Evolutionary conservation across 768 basidiomycete species (phyloP).

Genomic region (Cyathus striatus): DNA sequence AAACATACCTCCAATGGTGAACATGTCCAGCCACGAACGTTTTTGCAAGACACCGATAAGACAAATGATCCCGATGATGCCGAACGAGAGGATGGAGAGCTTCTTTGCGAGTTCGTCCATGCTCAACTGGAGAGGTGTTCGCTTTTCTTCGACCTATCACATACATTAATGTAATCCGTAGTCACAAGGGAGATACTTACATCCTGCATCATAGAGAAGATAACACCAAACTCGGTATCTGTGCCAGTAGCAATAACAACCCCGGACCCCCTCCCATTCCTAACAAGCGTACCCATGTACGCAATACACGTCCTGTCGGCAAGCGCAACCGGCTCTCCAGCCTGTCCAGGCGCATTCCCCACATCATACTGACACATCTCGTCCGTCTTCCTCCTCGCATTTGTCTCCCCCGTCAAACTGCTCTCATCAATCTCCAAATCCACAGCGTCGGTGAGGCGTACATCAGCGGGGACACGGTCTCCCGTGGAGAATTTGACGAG

Average conservation of each 20-base stretch:
- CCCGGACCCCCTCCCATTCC: conserved; percentile 83
- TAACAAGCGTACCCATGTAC: conserved; percentile 94
- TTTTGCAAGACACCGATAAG: conserved; percentile 83
- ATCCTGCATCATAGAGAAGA: conserved; percentile 98
- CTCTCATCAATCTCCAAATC: conserved; percentile 96
- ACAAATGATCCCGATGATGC: conserved; percentile 91
- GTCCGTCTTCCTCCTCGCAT: conserved; percentile 63
- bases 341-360: conserved; percentile 14
- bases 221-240: conserved; percentile 91
- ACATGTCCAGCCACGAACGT: conserved; percentile 94
- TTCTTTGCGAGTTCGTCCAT: conserved; percentile 98
- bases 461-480: conserved; percentile 91
- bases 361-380: conserved; percentile 48
- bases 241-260: conserved; percentile 85
- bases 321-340: conserved; percentile 48
- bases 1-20: conserved; percentile 89
- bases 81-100: conserved; percentile 85
- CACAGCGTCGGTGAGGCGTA: conserved; percentile 75
- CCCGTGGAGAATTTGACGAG: conserved; percentile 86
- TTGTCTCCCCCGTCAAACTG: conserved; percentile 91
- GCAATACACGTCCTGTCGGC: conserved; percentile 86
- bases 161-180: too few species aligned
- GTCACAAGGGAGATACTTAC: too few species aligned
- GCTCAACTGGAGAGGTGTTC: conserved; percentile 86
- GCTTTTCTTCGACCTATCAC: conserved; percentile 87